phyloP scores from a whole-genome alignment of 768 basidiomycete genomes.

The Lentinula sp. region DNA sequence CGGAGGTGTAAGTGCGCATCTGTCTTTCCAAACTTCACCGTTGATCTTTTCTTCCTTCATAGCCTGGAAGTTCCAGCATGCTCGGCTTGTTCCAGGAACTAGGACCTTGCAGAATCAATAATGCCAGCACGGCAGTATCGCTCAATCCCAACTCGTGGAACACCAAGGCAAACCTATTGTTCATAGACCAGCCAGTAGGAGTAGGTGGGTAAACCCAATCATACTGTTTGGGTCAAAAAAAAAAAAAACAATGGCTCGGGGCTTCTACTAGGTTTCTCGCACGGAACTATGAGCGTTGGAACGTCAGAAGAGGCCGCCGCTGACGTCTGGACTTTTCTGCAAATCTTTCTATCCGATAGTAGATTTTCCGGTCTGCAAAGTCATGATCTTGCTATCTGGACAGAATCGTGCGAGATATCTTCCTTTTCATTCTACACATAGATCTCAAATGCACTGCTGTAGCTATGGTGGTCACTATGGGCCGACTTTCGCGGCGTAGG shows the following conservation, averaged over 20 bases:
- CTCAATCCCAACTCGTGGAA: conserved; percentile 37
- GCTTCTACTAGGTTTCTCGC: conserved; percentile 32
- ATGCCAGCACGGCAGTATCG: conserved; percentile 23
- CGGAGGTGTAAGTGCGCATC: conserved; percentile 36
- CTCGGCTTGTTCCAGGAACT: conserved; percentile 50
- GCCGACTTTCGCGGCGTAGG: conserved; percentile 55
- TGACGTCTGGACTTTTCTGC: conserved; percentile 34
- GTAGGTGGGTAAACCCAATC: neutral
- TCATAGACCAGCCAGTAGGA: conserved; percentile 32
- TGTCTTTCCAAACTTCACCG: neutral
- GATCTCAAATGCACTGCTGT: neutral
- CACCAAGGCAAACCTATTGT: conserved; percentile 29
- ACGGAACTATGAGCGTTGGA: conserved; percentile 25
- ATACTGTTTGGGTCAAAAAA: neutral
- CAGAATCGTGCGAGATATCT: conserved; percentile 22
- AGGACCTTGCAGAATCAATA: conserved; percentile 48
- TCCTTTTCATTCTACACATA: neutral
- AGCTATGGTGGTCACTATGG: conserved; percentile 73
- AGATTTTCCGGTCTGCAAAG: conserved; percentile 27
- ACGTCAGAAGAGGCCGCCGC: conserved; percentile 28
- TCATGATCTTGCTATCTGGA: conserved; percentile 35
- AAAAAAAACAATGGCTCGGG: too few relatives aligned
- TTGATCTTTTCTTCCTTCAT: neutral
- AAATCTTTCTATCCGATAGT: conserved; percentile 32
- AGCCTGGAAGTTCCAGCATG: conserved; percentile 28